phyloP scores from a whole-genome alignment of 2,329 filamentous ascomycete species.

The Byssothecium circinans region DNA sequence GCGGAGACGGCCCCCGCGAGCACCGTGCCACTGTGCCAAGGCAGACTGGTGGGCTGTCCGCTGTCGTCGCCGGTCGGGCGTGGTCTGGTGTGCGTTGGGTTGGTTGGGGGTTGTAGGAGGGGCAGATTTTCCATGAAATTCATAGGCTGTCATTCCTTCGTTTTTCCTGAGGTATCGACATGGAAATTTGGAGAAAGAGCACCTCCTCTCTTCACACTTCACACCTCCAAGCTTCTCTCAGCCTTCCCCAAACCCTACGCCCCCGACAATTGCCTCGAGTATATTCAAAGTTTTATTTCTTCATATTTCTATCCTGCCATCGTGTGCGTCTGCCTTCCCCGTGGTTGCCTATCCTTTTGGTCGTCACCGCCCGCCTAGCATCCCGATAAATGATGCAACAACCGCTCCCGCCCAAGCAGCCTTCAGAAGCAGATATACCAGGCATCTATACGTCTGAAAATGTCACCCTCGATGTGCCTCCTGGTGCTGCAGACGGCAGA shows the following conservation, averaged over 20 bases:
- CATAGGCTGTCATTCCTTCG: neutral
- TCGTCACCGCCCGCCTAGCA: neutral
- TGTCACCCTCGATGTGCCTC: constrained; percentile 51
- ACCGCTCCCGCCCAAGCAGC: constrained; percentile 19
- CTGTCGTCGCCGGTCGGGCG: too few relatives aligned
- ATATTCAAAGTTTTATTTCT: too few relatives aligned
- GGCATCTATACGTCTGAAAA: constrained; percentile 52
- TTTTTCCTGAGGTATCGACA: neutral
- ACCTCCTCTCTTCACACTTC: neutral
- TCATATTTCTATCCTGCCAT: neutral
- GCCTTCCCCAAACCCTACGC: neutral
- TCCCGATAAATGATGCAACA: constrained; percentile 14
- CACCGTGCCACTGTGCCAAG: constrained; percentile 9
- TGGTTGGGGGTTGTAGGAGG: neutral
- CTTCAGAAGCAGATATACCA: constrained; percentile 30
- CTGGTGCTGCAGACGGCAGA: constrained; percentile 41
- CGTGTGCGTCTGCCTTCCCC: constrained; percentile 1
- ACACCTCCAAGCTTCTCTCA: neutral
- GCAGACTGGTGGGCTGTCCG: neutral
- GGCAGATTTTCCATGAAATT: neutral
- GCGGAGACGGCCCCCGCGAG: constrained; percentile 7
- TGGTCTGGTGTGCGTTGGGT: too few relatives aligned
- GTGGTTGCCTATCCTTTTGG: neutral
- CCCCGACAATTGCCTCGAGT: too few relatives aligned
- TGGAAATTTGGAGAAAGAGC: neutral